Evolutionary conservation across 108 stramenopile species (phyloP), one percentile per base, ranked within the genome.

Genomic region (Aurantiochytrium sp.): DNA sequence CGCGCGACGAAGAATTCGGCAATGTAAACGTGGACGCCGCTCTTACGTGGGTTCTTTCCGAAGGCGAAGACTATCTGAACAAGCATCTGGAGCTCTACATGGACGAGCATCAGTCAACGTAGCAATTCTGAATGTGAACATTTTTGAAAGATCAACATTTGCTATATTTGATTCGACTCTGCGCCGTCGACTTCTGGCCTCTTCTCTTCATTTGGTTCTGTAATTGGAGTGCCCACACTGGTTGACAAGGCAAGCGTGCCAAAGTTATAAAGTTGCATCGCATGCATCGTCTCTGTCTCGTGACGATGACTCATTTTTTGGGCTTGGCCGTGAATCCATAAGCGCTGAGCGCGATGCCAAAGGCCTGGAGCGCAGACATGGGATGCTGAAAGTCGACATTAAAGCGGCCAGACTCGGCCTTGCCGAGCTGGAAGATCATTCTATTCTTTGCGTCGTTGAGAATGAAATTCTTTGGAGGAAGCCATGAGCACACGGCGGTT

Each of bases 281-380:
- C 35, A 35, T 35, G 35, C 35, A 28, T 28, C 28, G 0, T 28
- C 28, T 28, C 28, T 28, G 28, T 28, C 28, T 28, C 28, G 28
- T 28, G 35, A 35, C 35, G 35, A 2, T 35, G 1, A 57, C 14
- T 69, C 25, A 72, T 5, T 72, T 72, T 72, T 87, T 60, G 44
- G 35, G 58, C 60, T 88, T 88, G 3, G 43, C 18, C 6, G 57
- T 58, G 69, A 90, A 87, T 14, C 76, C 76, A 35, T 83, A 83
- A 19, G 88, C 60, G 25, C 87, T n/a, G 45, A 90, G 55, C 19
- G 90, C 90, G 69, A 90, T 88, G 44, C 69, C 90, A 88, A 90
- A 90, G 23, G 90, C 90, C 72, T 90, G 90, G 21, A 90, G 57
- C 6, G 90, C n/a, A 23, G 88, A 88, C 21, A 90, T 53, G 25